phyloP scores from a whole-genome alignment of 164 flowering plant species.

The Liquidambar formosana region DNA sequence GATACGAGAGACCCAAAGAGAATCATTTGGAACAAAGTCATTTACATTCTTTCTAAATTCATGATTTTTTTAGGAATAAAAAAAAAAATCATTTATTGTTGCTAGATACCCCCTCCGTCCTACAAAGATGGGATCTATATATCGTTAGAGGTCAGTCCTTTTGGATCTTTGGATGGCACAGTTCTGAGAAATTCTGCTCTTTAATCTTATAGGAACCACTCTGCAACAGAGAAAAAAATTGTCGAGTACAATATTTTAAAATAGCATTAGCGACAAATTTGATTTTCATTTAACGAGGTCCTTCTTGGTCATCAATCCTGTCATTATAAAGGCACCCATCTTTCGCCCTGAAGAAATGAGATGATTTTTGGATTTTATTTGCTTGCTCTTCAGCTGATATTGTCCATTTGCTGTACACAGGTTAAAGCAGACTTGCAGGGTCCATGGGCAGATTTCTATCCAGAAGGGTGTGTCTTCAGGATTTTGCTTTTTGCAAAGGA shows the following conservation, averaged over 20 bases:
- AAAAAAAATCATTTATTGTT: too few species aligned
- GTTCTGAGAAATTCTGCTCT: too few species aligned
- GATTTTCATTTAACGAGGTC: neutral
- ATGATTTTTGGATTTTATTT: neutral
- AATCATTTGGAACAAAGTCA: too few species aligned
- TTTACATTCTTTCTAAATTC: neutral
- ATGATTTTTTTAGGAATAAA: too few species aligned
- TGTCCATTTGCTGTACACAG: conserved; percentile 31
- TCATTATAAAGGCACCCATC: too few species aligned
- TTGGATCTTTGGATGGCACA: too few species aligned
- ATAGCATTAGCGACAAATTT: neutral
- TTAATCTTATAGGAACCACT: too few species aligned
- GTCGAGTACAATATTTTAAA: neutral
- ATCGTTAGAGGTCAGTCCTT: too few species aligned
- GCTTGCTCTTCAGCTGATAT: neutral
- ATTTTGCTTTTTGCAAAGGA: conserved; percentile 95
- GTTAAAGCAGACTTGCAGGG: conserved; percentile 70
- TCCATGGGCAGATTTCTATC: conserved; percentile 82
- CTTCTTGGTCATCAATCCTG: neutral
- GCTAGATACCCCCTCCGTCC: too few species aligned
- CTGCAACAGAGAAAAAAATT: too few species aligned
- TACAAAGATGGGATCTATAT: too few species aligned
- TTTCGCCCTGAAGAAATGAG: too few species aligned
- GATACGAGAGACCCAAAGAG: neutral
- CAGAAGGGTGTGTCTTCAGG: conserved; percentile 79